Percentiles rank a stretch among this genome's conserved stretches.
phyloP scores from a whole-genome alignment of 495 filamentous ascomycete species.

The Penicillium samsonianum region DNA sequence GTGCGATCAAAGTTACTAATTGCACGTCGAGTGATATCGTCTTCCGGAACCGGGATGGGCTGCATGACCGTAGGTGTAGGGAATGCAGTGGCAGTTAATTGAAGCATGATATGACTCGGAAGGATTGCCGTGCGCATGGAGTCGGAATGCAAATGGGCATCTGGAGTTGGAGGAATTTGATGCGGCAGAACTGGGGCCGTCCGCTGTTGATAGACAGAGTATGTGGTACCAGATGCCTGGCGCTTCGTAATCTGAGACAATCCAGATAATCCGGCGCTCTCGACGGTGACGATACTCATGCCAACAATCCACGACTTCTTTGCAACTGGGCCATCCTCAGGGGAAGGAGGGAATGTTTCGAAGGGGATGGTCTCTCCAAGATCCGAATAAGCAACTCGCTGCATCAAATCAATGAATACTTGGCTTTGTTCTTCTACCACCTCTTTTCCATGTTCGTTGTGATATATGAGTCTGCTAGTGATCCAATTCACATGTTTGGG shows the following conservation, averaged over 20 bases:
- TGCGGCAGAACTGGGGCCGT: conserved; percentile 68
- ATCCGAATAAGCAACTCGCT: conserved; percentile 84
- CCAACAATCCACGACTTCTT: conserved; percentile 86
- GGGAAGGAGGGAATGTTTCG: conserved; percentile 59
- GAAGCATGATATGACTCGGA: conserved; percentile 83
- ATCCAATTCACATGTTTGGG: conserved; percentile 87
- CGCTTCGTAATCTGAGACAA: conserved; percentile 79
- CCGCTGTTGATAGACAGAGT: conserved; percentile 70
- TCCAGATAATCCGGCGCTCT: conserved; percentile 72
- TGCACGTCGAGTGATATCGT: conserved; percentile 74
- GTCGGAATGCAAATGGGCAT: conserved; percentile 44
- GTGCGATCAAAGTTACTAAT: conserved; percentile 82
- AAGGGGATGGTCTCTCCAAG: conserved; percentile 58
- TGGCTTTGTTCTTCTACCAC: conserved; percentile 88
- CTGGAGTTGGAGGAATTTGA: conserved; percentile 57
- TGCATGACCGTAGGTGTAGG: conserved; percentile 67
- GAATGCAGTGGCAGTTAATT: conserved; percentile 63
- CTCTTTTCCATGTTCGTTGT: conserved; percentile 70
- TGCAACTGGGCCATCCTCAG: conserved; percentile 64
- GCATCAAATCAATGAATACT: conserved; percentile 95
- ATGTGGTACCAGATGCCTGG: conserved; percentile 82
- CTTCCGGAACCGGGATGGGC: conserved; percentile 79
- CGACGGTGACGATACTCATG: conserved; percentile 82
- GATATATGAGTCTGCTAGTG: conserved; percentile 76
- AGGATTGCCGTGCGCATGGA: conserved; percentile 52